Evolutionary conservation across 768 basidiomycete species (phyloP).

Genomic region (Gelatoporia subvermispora): DNA sequence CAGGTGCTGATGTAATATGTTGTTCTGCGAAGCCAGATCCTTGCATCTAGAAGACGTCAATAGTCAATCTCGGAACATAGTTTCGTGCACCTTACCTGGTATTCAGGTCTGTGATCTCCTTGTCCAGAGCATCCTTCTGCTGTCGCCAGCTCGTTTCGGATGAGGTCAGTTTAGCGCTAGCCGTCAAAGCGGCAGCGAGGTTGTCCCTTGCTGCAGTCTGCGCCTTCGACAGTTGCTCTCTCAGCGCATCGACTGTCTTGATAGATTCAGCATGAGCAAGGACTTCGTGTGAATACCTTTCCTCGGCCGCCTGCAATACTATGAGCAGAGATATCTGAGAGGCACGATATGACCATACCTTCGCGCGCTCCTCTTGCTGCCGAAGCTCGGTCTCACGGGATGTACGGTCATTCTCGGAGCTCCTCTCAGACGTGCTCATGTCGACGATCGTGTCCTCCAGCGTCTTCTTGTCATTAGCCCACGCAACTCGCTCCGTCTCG

Average conservation of each 20-base stretch:
- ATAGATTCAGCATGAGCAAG: conserved; percentile 82
- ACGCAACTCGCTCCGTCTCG: conserved; percentile 65
- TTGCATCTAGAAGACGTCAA: conserved; percentile 44
- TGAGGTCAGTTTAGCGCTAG: conserved; percentile 61
- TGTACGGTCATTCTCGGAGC: conserved; percentile 56
- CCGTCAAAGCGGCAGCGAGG: conserved; percentile 62
- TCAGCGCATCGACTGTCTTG: conserved; percentile 62
- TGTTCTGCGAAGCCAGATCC: conserved; percentile 73
- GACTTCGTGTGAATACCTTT: conserved; percentile 77
- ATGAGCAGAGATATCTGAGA: neutral
- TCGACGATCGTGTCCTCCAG: conserved; percentile 82
- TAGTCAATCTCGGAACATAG: neutral
- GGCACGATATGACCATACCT: conserved; percentile 35
- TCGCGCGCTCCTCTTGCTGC: conserved; percentile 62
- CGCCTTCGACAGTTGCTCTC: conserved; percentile 50
- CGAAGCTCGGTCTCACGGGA: conserved; percentile 64
- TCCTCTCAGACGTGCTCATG: conserved; percentile 69
- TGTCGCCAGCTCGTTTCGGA: conserved; percentile 79
- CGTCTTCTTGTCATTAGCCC: conserved; percentile 74
- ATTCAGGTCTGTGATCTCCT: conserved; percentile 70
- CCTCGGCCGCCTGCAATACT: conserved; percentile 51
- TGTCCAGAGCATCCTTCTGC: conserved; percentile 72
- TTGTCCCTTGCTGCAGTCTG: conserved; percentile 56
- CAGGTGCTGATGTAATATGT: conserved; percentile 74
- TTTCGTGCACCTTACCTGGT: conserved; percentile 45